Evolutionary conservation across 1,284 basidiomycete species (phyloP).

Genomic region (Melampsora americana): DNA sequence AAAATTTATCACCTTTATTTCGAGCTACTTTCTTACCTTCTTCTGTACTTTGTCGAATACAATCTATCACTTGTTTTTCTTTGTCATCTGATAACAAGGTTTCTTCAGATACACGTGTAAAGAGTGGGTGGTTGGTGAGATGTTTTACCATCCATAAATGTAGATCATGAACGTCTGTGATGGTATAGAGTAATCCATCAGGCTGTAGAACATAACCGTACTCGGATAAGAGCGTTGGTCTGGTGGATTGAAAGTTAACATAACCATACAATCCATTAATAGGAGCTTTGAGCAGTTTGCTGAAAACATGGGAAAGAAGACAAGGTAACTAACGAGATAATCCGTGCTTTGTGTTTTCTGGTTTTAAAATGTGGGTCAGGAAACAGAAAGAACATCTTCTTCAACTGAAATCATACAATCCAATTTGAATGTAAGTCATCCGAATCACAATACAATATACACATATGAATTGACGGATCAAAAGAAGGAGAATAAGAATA

Average conservation of each 20-base stretch:
- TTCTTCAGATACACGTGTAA: slow-evolving; percentile 73
- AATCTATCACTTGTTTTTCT: slow-evolving; percentile 67
- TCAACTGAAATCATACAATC: slow-evolving; percentile 57
- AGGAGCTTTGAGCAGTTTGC: neutral
- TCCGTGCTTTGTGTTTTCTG: slow-evolving; percentile 93
- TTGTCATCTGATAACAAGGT: slow-evolving; percentile 61
- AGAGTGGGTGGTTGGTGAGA: slow-evolving; percentile 78
- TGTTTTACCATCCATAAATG: slow-evolving; percentile 94
- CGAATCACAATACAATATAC: neutral
- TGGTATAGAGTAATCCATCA: slow-evolving; percentile 92
- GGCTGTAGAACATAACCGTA: slow-evolving; percentile 90
- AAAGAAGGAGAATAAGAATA: neutral
- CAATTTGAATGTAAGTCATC: neutral
- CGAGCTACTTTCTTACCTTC: slow-evolving; percentile 95
- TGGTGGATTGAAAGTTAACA: slow-evolving; percentile 18
- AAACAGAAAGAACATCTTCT: slow-evolving; percentile 95
- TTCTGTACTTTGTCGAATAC: slow-evolving; percentile 80
- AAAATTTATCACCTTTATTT: slow-evolving; percentile 83
- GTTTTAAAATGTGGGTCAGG: slow-evolving; percentile 99
- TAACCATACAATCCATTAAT: neutral
- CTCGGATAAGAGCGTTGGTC: slow-evolving; percentile 77
- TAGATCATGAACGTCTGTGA: slow-evolving; percentile 92
- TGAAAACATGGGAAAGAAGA: neutral
- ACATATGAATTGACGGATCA: neutral
- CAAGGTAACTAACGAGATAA: slow-evolving; percentile 67